Evolutionary conservation across 805 yeast species (phyloP).

Genomic region (Ogataea sp.): DNA sequence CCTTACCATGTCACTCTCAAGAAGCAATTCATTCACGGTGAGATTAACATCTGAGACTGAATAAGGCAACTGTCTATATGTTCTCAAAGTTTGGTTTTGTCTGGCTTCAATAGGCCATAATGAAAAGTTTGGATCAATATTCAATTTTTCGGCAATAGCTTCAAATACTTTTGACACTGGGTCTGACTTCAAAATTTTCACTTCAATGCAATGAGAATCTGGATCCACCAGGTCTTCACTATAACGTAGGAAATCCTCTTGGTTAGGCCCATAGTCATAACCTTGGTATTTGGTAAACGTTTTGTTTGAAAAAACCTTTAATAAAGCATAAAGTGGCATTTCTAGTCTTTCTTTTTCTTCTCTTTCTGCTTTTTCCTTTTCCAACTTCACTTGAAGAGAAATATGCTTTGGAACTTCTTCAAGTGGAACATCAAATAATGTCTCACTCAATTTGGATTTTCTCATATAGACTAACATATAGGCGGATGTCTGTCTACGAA

Average conservation of each 20-base stretch:
- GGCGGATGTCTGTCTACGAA: slow-evolving; percentile 86
- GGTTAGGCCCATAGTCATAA: slow-evolving; percentile 70
- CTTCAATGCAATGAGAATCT: slow-evolving; percentile 36
- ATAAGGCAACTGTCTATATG: slow-evolving; percentile 35
- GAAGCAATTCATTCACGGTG: slow-evolving; percentile 34
- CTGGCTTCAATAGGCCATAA: slow-evolving; percentile 63
- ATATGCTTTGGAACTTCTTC: slow-evolving; percentile 63
- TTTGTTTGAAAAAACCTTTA: slow-evolving; percentile 46
- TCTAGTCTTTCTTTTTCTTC: slow-evolving; percentile 61
- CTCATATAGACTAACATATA: slow-evolving; percentile 94
- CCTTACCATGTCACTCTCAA: slow-evolving; percentile 13
- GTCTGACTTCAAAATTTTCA: slow-evolving; percentile 51
- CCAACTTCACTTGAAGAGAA: slow-evolving; percentile 54
- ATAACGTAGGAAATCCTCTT: slow-evolving; percentile 31
- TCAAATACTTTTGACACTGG: slow-evolving; percentile 43
- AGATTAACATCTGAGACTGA: slow-evolving; percentile 9
- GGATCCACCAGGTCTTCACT: slow-evolving; percentile 42
- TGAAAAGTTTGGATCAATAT: slow-evolving; percentile 29
- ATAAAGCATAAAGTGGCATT: slow-evolving; percentile 51
- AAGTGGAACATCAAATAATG: slow-evolving; percentile 51
- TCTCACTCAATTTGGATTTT: slow-evolving; percentile 43
- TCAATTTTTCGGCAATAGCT: slow-evolving; percentile 37
- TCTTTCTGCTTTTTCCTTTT: slow-evolving; percentile 46
- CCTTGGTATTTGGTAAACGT: slow-evolving; percentile 59
- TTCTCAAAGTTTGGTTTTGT: slow-evolving; percentile 63